Percentiles rank a stretch among this genome's conserved stretches.
phyloP scores from a whole-genome alignment of 2,329 filamentous ascomycete genomes.

The Pseudogymnoascus sp. region DNA sequence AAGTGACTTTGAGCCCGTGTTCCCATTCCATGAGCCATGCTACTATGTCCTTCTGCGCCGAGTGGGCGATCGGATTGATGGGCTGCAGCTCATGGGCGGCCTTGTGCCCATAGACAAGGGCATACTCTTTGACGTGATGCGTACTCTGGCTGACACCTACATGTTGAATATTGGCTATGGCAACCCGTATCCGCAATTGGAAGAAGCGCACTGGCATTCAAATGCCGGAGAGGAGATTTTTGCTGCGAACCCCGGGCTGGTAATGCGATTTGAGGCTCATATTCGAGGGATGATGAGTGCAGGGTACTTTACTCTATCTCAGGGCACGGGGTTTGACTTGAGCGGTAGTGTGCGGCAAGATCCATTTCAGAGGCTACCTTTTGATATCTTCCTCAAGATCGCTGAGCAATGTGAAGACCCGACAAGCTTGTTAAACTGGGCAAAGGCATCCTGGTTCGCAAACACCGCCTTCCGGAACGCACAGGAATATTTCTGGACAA shows the following conservation, averaged over 20 bases:
- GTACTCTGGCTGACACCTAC: neutral
- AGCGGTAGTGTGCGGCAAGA: no score
- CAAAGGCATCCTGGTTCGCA: neutral
- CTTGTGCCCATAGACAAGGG: neutral
- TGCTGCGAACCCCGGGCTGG: neutral
- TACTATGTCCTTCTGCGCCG: neutral
- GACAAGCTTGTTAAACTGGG: neutral
- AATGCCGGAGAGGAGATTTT: neutral
- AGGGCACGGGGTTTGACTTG: no score
- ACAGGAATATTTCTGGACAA: neutral
- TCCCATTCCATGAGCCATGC: neutral
- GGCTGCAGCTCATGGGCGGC: neutral
- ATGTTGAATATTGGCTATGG: neutral
- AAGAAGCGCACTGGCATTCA: neutral
- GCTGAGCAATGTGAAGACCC: neutral
- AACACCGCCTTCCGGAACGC: neutral
- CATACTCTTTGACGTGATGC: neutral
- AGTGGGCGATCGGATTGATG: neutral
- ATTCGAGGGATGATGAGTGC: neutral
- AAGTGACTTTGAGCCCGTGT: neutral
- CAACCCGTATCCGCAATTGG: neutral
- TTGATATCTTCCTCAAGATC: no score
- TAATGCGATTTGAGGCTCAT: neutral
- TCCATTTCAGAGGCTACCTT: no score
- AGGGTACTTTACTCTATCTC: neutral